phyloP scores from a whole-genome alignment of 495 filamentous ascomycete genomes.

The Hypoxylon perforatum region DNA sequence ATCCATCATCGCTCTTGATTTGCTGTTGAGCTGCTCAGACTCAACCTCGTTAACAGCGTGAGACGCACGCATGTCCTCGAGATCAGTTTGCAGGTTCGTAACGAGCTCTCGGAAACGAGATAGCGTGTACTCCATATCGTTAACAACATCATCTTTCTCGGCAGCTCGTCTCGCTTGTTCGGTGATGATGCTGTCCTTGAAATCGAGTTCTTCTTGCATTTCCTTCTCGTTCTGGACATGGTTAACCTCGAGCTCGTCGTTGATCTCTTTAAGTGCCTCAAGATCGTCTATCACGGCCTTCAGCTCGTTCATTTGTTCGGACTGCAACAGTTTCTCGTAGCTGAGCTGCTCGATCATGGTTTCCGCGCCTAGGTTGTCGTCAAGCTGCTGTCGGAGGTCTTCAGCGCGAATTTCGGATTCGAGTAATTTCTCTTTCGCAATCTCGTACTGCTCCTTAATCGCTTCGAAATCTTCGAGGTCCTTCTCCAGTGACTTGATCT shows the following conservation, averaged over 20 bases:
- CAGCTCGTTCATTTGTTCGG: conserved; percentile 85
- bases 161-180: conserved; percentile 76
- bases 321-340: conserved; percentile 82
- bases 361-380: conserved; percentile 86
- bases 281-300: conserved; percentile 83
- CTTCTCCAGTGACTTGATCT: conserved; percentile 81
- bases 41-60: conserved; percentile 93
- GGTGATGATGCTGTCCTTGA: conserved; percentile 77
- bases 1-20: conserved; percentile 94
- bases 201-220: conserved; percentile 91
- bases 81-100: conserved; percentile 82
- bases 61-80: conserved; percentile 90
- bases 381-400: conserved; percentile 89
- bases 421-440: conserved; percentile 75
- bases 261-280: conserved; percentile 87
- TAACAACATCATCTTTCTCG: conserved; percentile 78
- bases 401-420: conserved; percentile 81
- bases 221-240: conserved; percentile 93
- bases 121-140: conserved; percentile 90
- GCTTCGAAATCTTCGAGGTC: conserved; percentile 78
- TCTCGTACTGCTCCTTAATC: conserved; percentile 76
- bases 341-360: conserved; percentile 93
- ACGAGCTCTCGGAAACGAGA: conserved; percentile 89
- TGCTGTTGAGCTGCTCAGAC: conserved; percentile 83
- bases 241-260: conserved; percentile 93